Base-by-base conservation (phyloP, 176 grass and related monocot species). In the Ensete glaucum region DNA sequence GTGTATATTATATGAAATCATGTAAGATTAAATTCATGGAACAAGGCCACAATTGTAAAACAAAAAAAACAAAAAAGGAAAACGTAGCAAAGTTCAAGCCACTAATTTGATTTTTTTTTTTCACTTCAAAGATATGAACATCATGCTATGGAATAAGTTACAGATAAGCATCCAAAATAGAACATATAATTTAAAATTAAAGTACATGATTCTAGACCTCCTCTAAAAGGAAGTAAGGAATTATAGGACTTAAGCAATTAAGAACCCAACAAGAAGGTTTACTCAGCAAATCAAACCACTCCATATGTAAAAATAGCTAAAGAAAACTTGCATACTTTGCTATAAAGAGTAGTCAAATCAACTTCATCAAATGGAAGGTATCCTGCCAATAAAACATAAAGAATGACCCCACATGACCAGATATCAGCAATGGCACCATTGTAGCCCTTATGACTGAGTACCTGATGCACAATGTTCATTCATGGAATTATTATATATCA, bases 321-420 rank as follows among this genome's bases (percentile, higher is more conserved):
- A 48, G 54, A 71, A 77, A 79, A 79, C 51, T 69, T 53, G 62
- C 69, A 78, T 82, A 98, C 94, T 90, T 98, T 98, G 58, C 78
- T 81, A 82, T 98, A 98, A 71, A 98, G 94, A 54, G 94, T 91
- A 82, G 89, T 88, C 86, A 98, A 89, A 87, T 98, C 90, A 77
- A 85, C 82, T 82, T 98, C 94, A 80, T 98, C 94, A 53, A 98
- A 98, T 81, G 94, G 94, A 92, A 98, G 94, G 85, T 89, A 98
- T 76, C 94, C 94, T 24, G 94, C 90, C 85, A 93, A 81, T 58
- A 98, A 70, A 76, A 98, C 94, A 85, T 93, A 98, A 51, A 98
- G 71, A 81, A 98, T 93, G 68, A 98, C 86, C 76, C 94, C 94
- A 89, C 94, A 98, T 53, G 94, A 98, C 94, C 94, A 98, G 64